Conservation (phyloP, 768 basidiomycete genomes). For the Cyclocybe cylindracea region DNA sequence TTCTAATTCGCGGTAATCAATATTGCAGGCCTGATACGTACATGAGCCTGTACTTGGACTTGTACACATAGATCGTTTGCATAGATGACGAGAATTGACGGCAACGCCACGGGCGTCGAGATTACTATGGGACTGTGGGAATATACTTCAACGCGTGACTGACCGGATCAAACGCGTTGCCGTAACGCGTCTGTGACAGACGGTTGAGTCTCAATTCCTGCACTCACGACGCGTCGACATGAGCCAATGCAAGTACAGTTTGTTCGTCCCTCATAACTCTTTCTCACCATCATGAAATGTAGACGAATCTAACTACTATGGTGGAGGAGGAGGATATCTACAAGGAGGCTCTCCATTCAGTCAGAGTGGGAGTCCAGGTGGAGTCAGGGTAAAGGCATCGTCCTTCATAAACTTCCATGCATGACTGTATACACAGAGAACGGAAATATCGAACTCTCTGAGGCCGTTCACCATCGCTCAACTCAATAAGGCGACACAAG, state of each 20-base stretch:
- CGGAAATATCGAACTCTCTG: conserved; percentile 38
- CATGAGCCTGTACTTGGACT: no score
- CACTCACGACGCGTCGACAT: conserved; percentile 20
- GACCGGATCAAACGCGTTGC: neutral
- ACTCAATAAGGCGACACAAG: conserved; percentile 72
- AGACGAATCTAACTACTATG: conserved; percentile 40
- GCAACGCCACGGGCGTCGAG: no score
- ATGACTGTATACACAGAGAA: conserved; percentile 23
- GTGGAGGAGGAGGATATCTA: conserved; percentile 48
- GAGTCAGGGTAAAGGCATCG: conserved; percentile 36
- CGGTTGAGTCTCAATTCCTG: conserved; percentile 4
- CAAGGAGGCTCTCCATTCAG: conserved; percentile 63
- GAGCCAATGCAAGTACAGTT: conserved; percentile 33
- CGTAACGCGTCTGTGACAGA: conserved; percentile 27
- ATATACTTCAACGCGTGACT: no score
- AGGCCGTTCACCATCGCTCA: conserved; percentile 82
- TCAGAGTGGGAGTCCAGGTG: conserved; percentile 60
- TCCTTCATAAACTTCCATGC: neutral
- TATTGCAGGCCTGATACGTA: no score
- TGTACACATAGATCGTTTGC: no score
- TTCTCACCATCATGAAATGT: neutral
- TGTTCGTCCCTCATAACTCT: neutral
- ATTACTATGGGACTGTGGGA: no score
- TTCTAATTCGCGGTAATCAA: no score
- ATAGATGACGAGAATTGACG: no score